A percentile compares a stretch with the other conserved stretches of the same genome.
Conservation (phyloP, 2,329 filamentous ascomycete genomes). For the Mycogone perniciosa region DNA sequence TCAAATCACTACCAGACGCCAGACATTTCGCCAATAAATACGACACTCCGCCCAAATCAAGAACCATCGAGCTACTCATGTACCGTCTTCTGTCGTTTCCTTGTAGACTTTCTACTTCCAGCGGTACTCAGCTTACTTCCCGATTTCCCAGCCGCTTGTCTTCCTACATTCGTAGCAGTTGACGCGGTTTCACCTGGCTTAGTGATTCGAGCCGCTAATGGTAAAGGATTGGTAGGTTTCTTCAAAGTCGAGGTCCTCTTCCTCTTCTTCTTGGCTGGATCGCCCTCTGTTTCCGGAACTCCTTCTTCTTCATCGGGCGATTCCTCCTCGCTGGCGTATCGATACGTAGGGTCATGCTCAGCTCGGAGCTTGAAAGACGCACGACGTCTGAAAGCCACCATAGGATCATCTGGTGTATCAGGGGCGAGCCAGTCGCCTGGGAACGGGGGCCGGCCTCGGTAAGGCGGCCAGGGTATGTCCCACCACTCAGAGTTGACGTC, state of each 20-base stretch:
- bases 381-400: not conserved
- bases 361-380: constrained; percentile 3
- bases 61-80: not conserved
- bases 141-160: not conserved
- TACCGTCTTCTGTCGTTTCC: constrained; percentile 9
- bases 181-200: not conserved
- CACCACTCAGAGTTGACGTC: constrained; percentile 20
- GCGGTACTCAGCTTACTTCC: not conserved
- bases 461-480: constrained; percentile 25
- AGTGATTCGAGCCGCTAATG: not conserved
- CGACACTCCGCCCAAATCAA: not conserved
- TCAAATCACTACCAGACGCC: not conserved
- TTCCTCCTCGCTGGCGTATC: constrained; percentile 15
- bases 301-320: constrained; percentile 20
- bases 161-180: not conserved
- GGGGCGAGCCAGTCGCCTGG: constrained; percentile 18
- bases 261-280: constrained; percentile 3
- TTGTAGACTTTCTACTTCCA: not conserved
- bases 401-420: constrained; percentile 5
- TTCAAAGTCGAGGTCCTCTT: not conserved
- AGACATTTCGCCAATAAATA: not conserved
- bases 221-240: not conserved
- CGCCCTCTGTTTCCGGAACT: constrained; percentile 3
- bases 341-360: constrained; percentile 16
- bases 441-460: constrained; percentile 17